Base-by-base conservation (phyloP, 352 stramenopile genomes). In the Globisporangium heterothallicum region DNA sequence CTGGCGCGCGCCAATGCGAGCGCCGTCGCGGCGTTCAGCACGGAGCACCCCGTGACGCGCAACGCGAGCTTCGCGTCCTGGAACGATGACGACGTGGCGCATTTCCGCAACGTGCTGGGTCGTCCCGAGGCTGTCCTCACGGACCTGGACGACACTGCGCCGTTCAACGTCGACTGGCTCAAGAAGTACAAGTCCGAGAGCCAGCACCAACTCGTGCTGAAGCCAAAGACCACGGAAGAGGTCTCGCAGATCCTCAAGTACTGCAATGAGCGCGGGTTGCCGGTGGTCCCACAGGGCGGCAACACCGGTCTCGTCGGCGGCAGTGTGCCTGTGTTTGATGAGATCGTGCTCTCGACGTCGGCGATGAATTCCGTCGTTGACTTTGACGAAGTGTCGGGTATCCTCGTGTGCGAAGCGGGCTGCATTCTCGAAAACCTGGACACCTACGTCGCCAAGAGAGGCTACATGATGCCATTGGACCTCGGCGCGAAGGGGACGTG, bases 231-330 rank as follows among this genome's bases (percentile, higher is more conserved):
- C 7, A 96, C 86, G 0, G 75, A 89, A 36, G 70, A 98, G 50
- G 84, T 98, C 29, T 85, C 83, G 1, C 63, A 68, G 16, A 77
- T 99, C 21, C 74, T 99, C 32, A 69, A 78, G 57, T 96, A 98
- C 68, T 99, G 95, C 68, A 81, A 97, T 64, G 63, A 91, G 25
- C 70, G 85, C 36, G 61, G 70, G 7, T 66, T 99, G 26, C 64
- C 88, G 0, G 80, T 99, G 9, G 93, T 98, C 18, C 91, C 96
- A 5, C 96, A 99, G 64, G 95, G 89, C 50, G 97, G 97, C 42
- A 99, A 99, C 69, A 99, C 97, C 21, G 91, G 94, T 0, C 77
- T 99, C n/a, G 96, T 98, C 9, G 96, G 97, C 35, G 95, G 95
- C 35, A 88, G 78, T 24, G 76, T 97, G 22, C 85, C 88, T 0